phyloP scores from a whole-genome alignment of 371 early-diverging fungal species.

The Mucor racemosus region DNA sequence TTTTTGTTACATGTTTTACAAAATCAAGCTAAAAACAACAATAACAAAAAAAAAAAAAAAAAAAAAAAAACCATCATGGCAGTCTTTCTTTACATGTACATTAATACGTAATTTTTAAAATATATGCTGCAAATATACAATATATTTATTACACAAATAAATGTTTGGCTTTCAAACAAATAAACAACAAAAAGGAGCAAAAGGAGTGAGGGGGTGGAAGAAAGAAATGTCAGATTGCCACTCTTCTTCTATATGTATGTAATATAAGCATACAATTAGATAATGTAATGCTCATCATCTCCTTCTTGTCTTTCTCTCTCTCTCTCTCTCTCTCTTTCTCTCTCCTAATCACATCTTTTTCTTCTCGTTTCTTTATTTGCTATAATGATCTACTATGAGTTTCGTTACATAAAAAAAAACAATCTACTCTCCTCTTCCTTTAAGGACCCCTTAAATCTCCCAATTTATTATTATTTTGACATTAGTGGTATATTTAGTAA shows the following conservation, averaged over 20 bases:
- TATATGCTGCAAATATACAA: background rate
- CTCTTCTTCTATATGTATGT: background rate
- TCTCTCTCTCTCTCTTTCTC: background rate
- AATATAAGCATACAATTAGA: background rate
- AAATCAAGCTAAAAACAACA: background rate
- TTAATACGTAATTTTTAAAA: background rate
- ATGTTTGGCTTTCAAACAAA: background rate
- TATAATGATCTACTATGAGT: background rate
- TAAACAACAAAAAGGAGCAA: background rate
- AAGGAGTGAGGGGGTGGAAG: background rate
- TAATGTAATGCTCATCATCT: constrained; percentile 7
- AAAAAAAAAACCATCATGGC: background rate
- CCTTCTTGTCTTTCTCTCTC: background rate
- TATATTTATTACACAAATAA: background rate
- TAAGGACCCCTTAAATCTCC: background rate
- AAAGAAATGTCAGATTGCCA: constrained; percentile 6
- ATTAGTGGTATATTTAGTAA: background rate
- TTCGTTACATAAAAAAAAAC: background rate
- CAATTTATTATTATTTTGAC: constrained; percentile 6
- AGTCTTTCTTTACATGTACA: background rate
- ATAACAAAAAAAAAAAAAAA: too few species aligned
- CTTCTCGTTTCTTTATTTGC: constrained; percentile 7
- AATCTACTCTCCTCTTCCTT: background rate
- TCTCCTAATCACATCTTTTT: background rate
- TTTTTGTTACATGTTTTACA: constrained; percentile 1